Base-by-base conservation (phyloP, 176 grass and related monocot genomes). In the Rhynchospora pubera region DNA sequence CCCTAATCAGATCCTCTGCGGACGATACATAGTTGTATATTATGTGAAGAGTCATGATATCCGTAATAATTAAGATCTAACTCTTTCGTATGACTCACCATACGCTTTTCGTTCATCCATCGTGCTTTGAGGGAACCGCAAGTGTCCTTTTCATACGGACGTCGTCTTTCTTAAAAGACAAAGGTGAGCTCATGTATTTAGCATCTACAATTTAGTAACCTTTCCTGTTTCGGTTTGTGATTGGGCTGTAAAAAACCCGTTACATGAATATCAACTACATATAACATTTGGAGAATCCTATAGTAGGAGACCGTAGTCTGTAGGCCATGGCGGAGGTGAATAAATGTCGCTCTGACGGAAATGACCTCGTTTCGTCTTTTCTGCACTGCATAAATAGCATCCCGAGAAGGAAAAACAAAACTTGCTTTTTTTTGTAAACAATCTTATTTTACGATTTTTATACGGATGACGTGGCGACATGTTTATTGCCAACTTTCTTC, bases 291-390 rank as follows among this genome's bases (percentile, higher is more conserved):
- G 61, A 3, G 16, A 2, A 79, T 79, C 28, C 0, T 7, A 39
- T 6, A 1, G 30, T 7, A 43, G 77, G 77, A 57, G 77, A 61
- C 77, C 57, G 2, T n/a, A n/a, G n/a, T n/a, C n/a, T n/a, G n/a
- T 18, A 24, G 18, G 26, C 21, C 18, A 56, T 57, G 53, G 30
- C 34, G 13, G 55, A 60, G 53, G 56, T 45, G 57, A 79, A 79
- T 79, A 79, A 62, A 79, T 79, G 77, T 79, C 57, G 53, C 32
- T 57, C 23, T 39, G 51, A 78, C 57, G 28, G 24, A 79, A 47
- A 9, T 71, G 67, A 71, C 34, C 42, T 71, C 18, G 67, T n/a
- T 71, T 71, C 67, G 67, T 71, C 18, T 46, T 45, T 71, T 46
- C 7, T 43, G 65, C 65, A 43, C 42, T 71, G 42, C 7, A 43